These are phyloP conservation scores for Coniochaeta ligniaria DNA, from an alignment of 2,329 filamentous ascomycete genomes.

Conservation along the genomic window DNA sequence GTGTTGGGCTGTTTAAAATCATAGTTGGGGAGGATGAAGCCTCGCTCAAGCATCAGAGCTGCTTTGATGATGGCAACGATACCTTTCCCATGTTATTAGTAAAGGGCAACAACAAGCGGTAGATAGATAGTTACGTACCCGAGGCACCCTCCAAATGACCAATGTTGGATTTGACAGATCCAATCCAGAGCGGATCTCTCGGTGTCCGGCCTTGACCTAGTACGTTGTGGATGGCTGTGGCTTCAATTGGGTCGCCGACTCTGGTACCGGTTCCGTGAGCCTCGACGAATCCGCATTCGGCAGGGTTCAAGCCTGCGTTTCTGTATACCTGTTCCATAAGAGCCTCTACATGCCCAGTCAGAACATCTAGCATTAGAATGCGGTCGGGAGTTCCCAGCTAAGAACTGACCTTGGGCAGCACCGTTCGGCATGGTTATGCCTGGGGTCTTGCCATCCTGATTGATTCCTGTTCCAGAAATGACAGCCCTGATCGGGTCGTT, in stretches of 20 bases:
- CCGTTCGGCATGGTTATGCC: slow-evolving; percentile 51
- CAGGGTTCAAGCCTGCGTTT: slow-evolving; percentile 29
- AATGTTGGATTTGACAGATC: slow-evolving; percentile 43
- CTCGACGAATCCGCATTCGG: slow-evolving; percentile 36
- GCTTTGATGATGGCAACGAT: slow-evolving; percentile 45
- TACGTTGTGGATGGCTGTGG: slow-evolving; percentile 36
- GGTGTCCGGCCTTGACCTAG: slow-evolving; percentile 30
- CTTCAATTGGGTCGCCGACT: slow-evolving; percentile 50
- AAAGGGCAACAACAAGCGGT: background rate
- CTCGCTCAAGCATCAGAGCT: slow-evolving; percentile 41
- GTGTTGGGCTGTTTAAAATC: slow-evolving; percentile 42
- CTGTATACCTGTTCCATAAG: slow-evolving; percentile 36
- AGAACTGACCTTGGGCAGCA: slow-evolving; percentile 34
- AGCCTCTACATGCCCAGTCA: slow-evolving; percentile 19
- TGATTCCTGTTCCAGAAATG: slow-evolving; percentile 41
- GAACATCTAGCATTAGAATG: background rate
- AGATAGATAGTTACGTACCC: slow-evolving; percentile 7
- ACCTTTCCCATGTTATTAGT: slow-evolving; percentile 19
- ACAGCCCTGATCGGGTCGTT: slow-evolving; percentile 47
- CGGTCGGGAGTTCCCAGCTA: no score
- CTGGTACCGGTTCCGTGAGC: slow-evolving; percentile 50
- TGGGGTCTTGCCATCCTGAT: slow-evolving; percentile 48
- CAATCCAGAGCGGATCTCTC: slow-evolving; percentile 36
- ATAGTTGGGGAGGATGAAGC: slow-evolving; percentile 40
- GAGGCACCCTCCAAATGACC: slow-evolving; percentile 45